Base-by-base conservation (phyloP, 257 asterid species). In the Haberlea rhodopensis region DNA sequence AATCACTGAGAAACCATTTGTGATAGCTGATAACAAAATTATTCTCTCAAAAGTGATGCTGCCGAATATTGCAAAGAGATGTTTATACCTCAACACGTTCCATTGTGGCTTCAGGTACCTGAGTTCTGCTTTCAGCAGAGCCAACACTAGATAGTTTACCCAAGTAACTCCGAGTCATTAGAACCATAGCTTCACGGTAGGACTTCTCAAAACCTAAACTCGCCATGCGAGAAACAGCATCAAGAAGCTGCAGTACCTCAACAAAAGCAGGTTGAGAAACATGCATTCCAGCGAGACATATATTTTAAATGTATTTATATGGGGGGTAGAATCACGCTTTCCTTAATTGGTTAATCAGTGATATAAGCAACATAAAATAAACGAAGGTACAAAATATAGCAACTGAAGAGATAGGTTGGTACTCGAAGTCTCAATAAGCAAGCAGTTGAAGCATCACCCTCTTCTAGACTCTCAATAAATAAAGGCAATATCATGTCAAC, bases 151-250 rank as follows among this genome's bases (percentile, higher is more conserved):
- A 82, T 65, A 94, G 96, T 74, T 94, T 90, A 73, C 95, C 71
- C 82, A 87, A 69, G 90, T 94, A 94, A 85, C 95, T 86, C 71
- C 97, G 84, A 53, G 82, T 84, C 96, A 94, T 80, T 75, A 90
- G 76, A 74, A 94, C 99, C 67, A 90, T 82, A 71, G 87, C 96
- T 84, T 94, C 99, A 63, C 97, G 99, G 74, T 94, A 94, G 51
- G 99, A 86, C 77, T 90, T 90, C 75, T 90, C 96, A 65, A 84
- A 94, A 68, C 99, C 99, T 83, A 94, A 86, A 78, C 95, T 86
- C 77, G 97, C 96, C 88, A 94, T 71, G 82, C 91, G 96, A 82
- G 99, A 88, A 86, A 94, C 90, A 81, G 97, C 99, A 82, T 94
- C 97, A 84, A 94, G 97, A 81, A 94, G 96, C 99, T 94, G 97